Evolutionary conservation across 768 basidiomycete species (phyloP).

Genomic region (Multifurca ochricompacta): DNA sequence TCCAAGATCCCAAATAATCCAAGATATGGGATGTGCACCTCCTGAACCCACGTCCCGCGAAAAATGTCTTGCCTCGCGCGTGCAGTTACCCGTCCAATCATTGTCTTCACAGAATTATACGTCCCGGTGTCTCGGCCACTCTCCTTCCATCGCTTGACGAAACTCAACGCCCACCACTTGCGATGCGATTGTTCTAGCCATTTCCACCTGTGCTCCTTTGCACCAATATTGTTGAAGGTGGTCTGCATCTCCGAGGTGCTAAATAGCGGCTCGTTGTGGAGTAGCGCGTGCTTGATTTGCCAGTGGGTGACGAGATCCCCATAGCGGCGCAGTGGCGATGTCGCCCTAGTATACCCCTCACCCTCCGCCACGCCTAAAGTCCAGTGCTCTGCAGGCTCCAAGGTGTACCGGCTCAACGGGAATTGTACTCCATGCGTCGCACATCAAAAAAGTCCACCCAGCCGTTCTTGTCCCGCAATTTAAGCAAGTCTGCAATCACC

Average conservation of each 20-base stretch:
- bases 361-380: constrained; percentile 57
- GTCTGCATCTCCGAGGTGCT: constrained; percentile 37
- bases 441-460: constrained; percentile 35
- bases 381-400: constrained; percentile 58
- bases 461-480: constrained; percentile 39
- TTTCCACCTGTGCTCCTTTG: constrained; percentile 31
- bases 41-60: constrained; percentile 10
- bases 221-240: constrained; percentile 33
- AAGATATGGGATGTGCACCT: constrained; percentile 26
- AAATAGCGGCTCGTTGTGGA: constrained; percentile 39
- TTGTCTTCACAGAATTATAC: constrained; percentile 25
- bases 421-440: constrained; percentile 30
- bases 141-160: constrained; percentile 33
- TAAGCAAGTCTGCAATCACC: constrained; percentile 39
- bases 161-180: constrained; percentile 36
- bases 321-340: constrained; percentile 84
- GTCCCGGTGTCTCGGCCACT: constrained; percentile 17
- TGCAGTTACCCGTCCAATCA: constrained; percentile 25
- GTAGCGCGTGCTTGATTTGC: constrained; percentile 81
- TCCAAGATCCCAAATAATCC: constrained; percentile 23
- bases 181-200: constrained; percentile 28
- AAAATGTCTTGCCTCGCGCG: constrained; percentile 16
- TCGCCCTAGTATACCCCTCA: constrained; percentile 77
- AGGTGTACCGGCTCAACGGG: constrained; percentile 36
- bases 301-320: constrained; percentile 79